Percentiles rank a stretch among this genome's conserved stretches.
phyloP scores from a whole-genome alignment of 768 basidiomycete genomes.

The Terana coerulea region DNA sequence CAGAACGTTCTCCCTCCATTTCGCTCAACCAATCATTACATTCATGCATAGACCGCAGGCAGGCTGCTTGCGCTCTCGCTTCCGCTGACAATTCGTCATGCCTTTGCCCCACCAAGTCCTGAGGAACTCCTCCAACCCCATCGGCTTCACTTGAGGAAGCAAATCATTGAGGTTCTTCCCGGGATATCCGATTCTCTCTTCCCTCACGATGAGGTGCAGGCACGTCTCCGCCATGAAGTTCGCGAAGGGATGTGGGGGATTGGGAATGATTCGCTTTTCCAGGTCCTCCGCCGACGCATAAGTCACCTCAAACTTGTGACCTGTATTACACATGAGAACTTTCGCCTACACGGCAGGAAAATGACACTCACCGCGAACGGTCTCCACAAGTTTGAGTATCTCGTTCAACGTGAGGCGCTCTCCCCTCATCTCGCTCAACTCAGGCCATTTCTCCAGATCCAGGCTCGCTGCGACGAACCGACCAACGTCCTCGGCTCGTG shows the following conservation, averaged over 20 bases:
- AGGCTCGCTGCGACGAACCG: slow-evolving; percentile 7
- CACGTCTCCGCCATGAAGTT: not conserved
- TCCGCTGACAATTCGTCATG: no score
- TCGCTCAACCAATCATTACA: no score
- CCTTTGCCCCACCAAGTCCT: not conserved
- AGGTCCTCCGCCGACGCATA: not conserved
- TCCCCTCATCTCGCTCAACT: slow-evolving; percentile 1
- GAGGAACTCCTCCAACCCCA: not conserved
- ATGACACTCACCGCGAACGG: not conserved
- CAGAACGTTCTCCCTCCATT: no score
- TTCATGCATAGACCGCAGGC: no score
- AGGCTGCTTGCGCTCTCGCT: no score
- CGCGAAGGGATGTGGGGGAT: not conserved
- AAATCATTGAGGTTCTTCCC: not conserved
- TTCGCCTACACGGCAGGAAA: no score
- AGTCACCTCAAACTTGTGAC: not conserved
- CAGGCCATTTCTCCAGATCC: slow-evolving; percentile 1
- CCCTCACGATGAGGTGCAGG: not conserved
- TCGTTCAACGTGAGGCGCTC: slow-evolving; percentile 2
- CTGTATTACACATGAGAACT: not conserved
- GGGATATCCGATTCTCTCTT: not conserved
- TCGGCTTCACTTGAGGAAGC: not conserved
- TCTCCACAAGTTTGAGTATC: not conserved
- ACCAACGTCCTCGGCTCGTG: slow-evolving; percentile 4
- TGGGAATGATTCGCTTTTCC: not conserved